These are phyloP conservation scores for Oryza coarctata DNA, from an alignment of 176 grass and related monocot species.

Conservation along the genomic window DNA sequence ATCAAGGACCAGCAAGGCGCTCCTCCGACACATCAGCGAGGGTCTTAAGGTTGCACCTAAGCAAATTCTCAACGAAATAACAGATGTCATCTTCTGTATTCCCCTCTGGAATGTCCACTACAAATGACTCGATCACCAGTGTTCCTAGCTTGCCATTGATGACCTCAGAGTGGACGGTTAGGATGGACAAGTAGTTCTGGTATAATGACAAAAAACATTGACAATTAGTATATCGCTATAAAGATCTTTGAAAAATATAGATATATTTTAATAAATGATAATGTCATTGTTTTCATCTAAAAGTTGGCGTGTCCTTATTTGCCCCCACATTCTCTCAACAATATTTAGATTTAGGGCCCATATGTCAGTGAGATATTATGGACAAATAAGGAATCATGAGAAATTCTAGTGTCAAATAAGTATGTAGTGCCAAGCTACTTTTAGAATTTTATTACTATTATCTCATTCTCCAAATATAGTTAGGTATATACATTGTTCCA, in stretches of 20 bases:
- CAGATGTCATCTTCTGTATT: constrained; percentile 74
- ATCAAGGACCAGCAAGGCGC: constrained; percentile 25
- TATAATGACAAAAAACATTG: constrained; percentile 10
- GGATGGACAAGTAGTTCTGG: constrained; percentile 84
- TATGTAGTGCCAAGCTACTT: too few relatives aligned
- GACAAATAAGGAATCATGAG: too few relatives aligned
- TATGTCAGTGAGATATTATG: too few relatives aligned
- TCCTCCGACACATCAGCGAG: constrained; percentile 65
- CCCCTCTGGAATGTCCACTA: constrained; percentile 68
- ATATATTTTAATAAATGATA: not conserved
- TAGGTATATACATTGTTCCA: too few relatives aligned
- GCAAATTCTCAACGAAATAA: constrained; percentile 70
- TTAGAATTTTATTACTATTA: too few relatives aligned
- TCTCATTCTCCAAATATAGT: too few relatives aligned
- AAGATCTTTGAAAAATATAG: not conserved
- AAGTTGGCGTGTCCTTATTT: too few relatives aligned
- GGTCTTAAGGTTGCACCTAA: constrained; percentile 78
- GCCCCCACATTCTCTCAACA: too few relatives aligned
- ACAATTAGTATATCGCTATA: not conserved
- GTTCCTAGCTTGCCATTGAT: constrained; percentile 57
- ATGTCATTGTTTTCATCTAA: not conserved
- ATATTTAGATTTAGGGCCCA: too few relatives aligned
- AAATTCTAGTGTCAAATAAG: too few relatives aligned
- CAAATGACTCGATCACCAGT: constrained; percentile 79
- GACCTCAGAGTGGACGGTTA: constrained; percentile 67